Evolutionary conservation across 2,329 filamentous ascomycete genomes (phyloP).

Genomic region (Pseudogymnoascus verrucosus): DNA sequence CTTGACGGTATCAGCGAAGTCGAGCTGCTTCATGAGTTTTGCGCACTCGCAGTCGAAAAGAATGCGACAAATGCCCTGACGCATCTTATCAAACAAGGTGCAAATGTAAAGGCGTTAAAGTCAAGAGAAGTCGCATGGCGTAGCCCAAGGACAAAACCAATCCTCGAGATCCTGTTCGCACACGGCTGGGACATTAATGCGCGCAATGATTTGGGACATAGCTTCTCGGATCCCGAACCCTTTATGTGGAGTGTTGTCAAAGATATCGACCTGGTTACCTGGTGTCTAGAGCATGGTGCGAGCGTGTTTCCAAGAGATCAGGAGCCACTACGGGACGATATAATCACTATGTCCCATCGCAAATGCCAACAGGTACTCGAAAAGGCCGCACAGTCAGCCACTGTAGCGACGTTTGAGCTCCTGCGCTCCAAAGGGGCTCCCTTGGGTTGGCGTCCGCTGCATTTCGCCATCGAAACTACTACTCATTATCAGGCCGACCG

Average conservation of each 20-base stretch:
- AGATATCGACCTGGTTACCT: slow-evolving; percentile 9
- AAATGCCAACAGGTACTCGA: slow-evolving; percentile 8
- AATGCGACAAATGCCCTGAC: neutral
- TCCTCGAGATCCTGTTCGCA: slow-evolving; percentile 13
- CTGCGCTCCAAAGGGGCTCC: slow-evolving; percentile 13
- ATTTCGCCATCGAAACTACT: neutral
- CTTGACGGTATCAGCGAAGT: neutral
- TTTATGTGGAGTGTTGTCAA: slow-evolving; percentile 10
- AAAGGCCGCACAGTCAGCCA: neutral
- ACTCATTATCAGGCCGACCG: neutral
- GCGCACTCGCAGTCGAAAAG: neutral
- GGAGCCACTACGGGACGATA: neutral
- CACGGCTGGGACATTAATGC: slow-evolving; percentile 13
- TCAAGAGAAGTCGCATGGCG: neutral
- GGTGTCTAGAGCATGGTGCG: slow-evolving; percentile 11
- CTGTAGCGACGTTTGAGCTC: slow-evolving; percentile 12
- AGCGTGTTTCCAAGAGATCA: neutral
- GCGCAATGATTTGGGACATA: neutral
- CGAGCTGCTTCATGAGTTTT: neutral
- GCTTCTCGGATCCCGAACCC: neutral
- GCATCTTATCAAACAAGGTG: neutral
- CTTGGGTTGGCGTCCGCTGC: slow-evolving; percentile 11
- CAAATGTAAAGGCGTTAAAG: neutral
- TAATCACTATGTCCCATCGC: neutral
- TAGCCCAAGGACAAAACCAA: neutral